Evolutionary conservation across 2,329 filamentous ascomycete species (phyloP).

Genomic region (Talaromyces albobiverticillius): DNA sequence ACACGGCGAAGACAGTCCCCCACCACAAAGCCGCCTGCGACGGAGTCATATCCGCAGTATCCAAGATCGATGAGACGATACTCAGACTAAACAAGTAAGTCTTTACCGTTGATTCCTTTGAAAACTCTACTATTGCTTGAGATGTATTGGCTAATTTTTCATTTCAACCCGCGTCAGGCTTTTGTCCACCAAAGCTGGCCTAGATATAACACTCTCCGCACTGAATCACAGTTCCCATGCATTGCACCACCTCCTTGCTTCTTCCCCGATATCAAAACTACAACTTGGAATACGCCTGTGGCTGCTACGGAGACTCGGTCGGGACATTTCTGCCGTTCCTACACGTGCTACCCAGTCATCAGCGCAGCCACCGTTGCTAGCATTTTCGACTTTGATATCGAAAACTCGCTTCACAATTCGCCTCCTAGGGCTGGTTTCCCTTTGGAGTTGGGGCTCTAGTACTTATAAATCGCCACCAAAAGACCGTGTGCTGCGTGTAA

Average conservation of each 20-base stretch:
- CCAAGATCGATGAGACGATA: slow-evolving; percentile 16
- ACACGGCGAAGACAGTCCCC: slow-evolving; percentile 14
- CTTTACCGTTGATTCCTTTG: not conserved
- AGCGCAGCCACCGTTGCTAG: slow-evolving; percentile 48
- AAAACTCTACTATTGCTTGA: too few relatives aligned
- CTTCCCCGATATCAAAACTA: slow-evolving; percentile 43
- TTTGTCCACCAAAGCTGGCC: slow-evolving; percentile 65
- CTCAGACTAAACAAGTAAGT: slow-evolving; percentile 20
- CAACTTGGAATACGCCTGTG: slow-evolving; percentile 46
- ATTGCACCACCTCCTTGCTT: slow-evolving; percentile 58
- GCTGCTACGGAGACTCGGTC: slow-evolving; percentile 27
- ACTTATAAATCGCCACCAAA: slow-evolving; percentile 45
- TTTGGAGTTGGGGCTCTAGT: slow-evolving; percentile 76
- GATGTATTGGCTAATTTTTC: too few relatives aligned
- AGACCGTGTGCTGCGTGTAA: slow-evolving; percentile 45
- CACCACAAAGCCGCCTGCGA: slow-evolving; percentile 10
- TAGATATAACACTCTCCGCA: slow-evolving; percentile 67
- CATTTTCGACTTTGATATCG: slow-evolving; percentile 48
- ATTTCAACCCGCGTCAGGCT: slow-evolving; percentile 50
- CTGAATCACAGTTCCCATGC: slow-evolving; percentile 66
- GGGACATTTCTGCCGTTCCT: slow-evolving; percentile 16
- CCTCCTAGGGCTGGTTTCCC: slow-evolving; percentile 65
- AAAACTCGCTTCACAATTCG: slow-evolving; percentile 50
- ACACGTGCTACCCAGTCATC: slow-evolving; percentile 23
- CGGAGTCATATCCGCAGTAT: slow-evolving; percentile 1